phyloP scores from a whole-genome alignment of 192 early-diverging fungal species.

The Powellomyces hirtus region DNA sequence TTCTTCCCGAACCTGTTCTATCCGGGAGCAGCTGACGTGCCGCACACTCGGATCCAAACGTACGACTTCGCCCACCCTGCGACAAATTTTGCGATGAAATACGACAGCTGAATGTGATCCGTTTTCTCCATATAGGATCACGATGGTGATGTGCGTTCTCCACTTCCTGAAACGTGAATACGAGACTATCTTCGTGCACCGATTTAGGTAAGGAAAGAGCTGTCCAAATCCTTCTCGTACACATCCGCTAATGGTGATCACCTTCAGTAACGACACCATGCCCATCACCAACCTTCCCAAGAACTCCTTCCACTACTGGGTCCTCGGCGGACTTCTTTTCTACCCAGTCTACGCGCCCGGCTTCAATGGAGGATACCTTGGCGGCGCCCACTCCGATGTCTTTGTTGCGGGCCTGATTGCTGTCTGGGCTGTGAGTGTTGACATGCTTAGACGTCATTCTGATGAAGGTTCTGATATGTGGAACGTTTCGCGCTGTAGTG shows the following conservation, averaged over 20 bases:
- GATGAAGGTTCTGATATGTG: not conserved
- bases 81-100: not conserved
- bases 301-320: slow-evolving; percentile 92
- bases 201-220: slow-evolving; percentile 66
- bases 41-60: slow-evolving; percentile 73
- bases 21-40: slow-evolving; percentile 41
- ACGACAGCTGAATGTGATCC: not conserved
- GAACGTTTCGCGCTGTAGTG: slow-evolving; percentile 36
- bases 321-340: slow-evolving; percentile 79
- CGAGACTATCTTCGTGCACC: slow-evolving; percentile 90
- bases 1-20: slow-evolving; percentile 69
- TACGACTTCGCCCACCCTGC: not conserved
- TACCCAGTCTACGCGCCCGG: slow-evolving; percentile 87
- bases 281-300: slow-evolving; percentile 92
- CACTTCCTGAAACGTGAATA: slow-evolving; percentile 93
- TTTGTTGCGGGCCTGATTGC: slow-evolving; percentile 43
- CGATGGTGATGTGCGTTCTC: slow-evolving; percentile 66
- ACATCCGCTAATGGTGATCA: too few species aligned
- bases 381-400: slow-evolving; percentile 41
- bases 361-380: slow-evolving; percentile 49
- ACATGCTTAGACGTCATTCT: too few species aligned
- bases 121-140: slow-evolving; percentile 42
- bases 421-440: slow-evolving; percentile 63
- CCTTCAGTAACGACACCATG: slow-evolving; percentile 82
- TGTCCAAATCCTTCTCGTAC: not conserved